Conservation (phyloP, 305 asterid genomes). For the Fraxinus baroniana region DNA sequence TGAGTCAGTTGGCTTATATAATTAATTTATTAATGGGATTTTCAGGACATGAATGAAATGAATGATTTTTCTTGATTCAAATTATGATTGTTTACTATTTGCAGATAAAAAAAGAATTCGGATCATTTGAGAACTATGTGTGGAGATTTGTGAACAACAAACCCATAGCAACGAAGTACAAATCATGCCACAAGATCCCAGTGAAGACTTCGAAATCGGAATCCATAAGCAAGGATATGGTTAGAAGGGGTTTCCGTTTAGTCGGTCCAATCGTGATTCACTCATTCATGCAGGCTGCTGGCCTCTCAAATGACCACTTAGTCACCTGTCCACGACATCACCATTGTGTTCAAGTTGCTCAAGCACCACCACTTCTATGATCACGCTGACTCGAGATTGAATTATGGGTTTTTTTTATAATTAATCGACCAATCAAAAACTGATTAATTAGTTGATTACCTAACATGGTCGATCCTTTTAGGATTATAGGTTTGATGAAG, state of each 20-base stretch:
- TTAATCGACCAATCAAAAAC: background rate
- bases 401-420: background rate
- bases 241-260: constrained; percentile 67
- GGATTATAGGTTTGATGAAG: background rate
- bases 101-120: constrained; percentile 56
- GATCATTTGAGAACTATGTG: constrained; percentile 59
- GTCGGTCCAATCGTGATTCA: constrained; percentile 77
- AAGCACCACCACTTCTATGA: constrained; percentile 39
- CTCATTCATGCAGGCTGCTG: constrained; percentile 88
- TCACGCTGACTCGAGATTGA: background rate
- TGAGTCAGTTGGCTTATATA: background rate
- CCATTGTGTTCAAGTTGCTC: constrained; percentile 23
- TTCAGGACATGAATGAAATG: too few relatives aligned
- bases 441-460: background rate
- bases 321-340: constrained; percentile 63
- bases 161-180: constrained; percentile 56
- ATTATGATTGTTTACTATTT: background rate
- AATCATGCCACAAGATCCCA: constrained; percentile 65
- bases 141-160: constrained; percentile 77
- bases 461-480: background rate
- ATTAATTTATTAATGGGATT: too few relatives aligned
- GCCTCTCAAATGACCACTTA: constrained; percentile 79
- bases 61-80: background rate
- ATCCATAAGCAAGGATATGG: constrained; percentile 82
- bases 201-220: constrained; percentile 88